Conservation (phyloP, 2,329 filamentous ascomycete species). For the Gnomoniopsis sp. region DNA sequence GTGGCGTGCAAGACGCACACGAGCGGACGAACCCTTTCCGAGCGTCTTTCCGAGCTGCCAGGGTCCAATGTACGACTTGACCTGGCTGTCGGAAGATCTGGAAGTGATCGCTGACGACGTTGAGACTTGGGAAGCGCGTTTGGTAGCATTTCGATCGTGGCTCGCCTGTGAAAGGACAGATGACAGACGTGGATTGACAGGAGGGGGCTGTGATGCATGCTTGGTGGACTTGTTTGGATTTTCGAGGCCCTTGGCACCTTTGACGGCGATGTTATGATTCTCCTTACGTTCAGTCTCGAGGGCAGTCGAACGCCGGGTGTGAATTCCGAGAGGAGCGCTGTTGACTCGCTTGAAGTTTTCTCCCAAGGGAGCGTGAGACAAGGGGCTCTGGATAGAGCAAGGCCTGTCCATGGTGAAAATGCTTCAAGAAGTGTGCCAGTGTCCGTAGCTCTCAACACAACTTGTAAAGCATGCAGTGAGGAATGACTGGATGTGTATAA, state of each 20-base stretch:
- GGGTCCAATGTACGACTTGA: constrained; percentile 79
- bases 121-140: constrained; percentile 37
- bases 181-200: constrained; percentile 28
- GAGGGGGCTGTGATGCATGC: constrained; percentile 1
- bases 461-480: not conserved
- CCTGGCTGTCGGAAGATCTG: constrained; percentile 26
- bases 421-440: not conserved
- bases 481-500: not conserved
- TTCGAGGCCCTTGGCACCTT: not conserved
- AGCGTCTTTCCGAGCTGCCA: constrained; percentile 90
- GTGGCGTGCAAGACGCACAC: constrained; percentile 83
- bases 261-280: constrained; percentile 5
- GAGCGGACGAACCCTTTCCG: constrained; percentile 84
- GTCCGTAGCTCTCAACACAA: constrained; percentile 5
- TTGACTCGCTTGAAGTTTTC: constrained; percentile 14
- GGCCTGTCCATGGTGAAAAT: constrained; percentile 12
- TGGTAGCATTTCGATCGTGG: constrained; percentile 26
- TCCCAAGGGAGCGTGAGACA: constrained; percentile 9
- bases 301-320: not conserved
- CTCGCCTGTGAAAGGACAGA: constrained; percentile 29
- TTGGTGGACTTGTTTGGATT: constrained; percentile 3
- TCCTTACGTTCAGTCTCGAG: constrained; percentile 15
- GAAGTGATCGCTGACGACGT: constrained; percentile 32
- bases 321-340: constrained; percentile 1
- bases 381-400: not conserved